These are phyloP conservation scores for Mikania micrantha DNA, from an alignment of 129 eudicot species.

Conservation along the genomic window DNA sequence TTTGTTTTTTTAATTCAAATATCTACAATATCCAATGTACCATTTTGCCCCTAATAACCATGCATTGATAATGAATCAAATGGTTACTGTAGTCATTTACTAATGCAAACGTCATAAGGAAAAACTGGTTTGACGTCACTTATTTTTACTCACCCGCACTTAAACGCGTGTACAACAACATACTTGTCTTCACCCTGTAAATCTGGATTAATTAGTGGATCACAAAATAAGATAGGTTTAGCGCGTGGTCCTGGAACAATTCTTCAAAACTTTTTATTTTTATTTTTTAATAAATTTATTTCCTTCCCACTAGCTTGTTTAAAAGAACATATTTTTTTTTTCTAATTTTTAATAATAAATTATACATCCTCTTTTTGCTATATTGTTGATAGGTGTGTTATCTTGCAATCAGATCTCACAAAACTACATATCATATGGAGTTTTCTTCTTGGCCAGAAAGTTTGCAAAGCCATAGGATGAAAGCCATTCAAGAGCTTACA, in stretches of 20 bases:
- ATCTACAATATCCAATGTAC: neutral
- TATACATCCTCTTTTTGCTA: neutral
- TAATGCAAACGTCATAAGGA: neutral
- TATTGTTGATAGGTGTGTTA: constrained; percentile 9
- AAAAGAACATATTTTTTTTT: neutral
- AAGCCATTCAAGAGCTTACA: constrained; percentile 30
- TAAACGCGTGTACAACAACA: neutral
- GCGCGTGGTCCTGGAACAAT: neutral
- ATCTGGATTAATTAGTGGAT: neutral
- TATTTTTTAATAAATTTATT: too few species aligned
- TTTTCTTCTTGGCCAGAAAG: constrained; percentile 27
- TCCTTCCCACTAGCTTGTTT: constrained; percentile 12
- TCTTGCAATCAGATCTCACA: constrained; percentile 10
- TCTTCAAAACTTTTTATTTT: neutral
- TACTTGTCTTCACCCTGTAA: neutral
- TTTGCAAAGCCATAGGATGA: constrained; percentile 18
- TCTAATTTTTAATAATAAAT: neutral
- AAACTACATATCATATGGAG: constrained; percentile 23
- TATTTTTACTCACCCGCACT: neutral
- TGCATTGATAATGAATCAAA: neutral
- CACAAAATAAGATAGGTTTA: too few species aligned
- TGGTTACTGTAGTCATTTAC: constrained; percentile 5
- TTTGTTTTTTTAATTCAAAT: too few species aligned
- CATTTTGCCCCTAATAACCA: neutral
- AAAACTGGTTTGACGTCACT: neutral